These are phyloP conservation scores for Diplodia sapinea DNA, from an alignment of 2,329 filamentous ascomycete species.

Conservation along the genomic window DNA sequence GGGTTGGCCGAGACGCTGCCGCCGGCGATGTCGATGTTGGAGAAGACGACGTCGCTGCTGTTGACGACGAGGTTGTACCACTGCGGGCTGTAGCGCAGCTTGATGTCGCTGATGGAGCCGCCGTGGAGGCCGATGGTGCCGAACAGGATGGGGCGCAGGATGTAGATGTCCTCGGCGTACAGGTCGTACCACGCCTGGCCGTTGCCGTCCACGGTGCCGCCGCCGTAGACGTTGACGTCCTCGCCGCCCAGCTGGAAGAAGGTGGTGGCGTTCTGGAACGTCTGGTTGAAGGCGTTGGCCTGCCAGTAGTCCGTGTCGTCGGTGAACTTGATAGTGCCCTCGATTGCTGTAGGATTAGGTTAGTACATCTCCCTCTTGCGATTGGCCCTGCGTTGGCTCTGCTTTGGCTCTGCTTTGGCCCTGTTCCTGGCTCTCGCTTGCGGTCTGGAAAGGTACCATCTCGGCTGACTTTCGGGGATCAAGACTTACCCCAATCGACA, in stretches of 20 bases:
- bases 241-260: conserved; percentile 71
- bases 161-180: conserved; percentile 63
- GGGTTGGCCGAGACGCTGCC: conserved; percentile 58
- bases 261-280: conserved; percentile 69
- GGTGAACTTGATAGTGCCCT: conserved; percentile 66
- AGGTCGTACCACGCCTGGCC: conserved; percentile 70
- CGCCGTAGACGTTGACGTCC: conserved; percentile 72
- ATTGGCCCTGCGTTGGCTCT: background rate
- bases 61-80: conserved; percentile 72
- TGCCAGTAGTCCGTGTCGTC: conserved; percentile 74
- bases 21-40: conserved; percentile 66
- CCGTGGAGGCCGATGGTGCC: conserved; percentile 63
- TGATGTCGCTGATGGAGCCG: conserved; percentile 64
- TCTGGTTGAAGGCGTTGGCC: conserved; percentile 66
- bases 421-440: background rate
- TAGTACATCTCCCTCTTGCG: background rate
- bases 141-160: conserved; percentile 64
- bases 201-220: conserved; percentile 67
- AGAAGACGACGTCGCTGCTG: conserved; percentile 67
- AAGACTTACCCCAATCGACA: conserved; percentile 63
- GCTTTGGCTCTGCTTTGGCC: background rate
- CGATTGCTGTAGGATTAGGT: conserved; percentile 53
- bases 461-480: too few relatives aligned
- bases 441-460: background rate
- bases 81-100: conserved; percentile 65